Evolutionary conservation across 345 rosid species (phyloP).

Genomic region (Populus nigra): DNA sequence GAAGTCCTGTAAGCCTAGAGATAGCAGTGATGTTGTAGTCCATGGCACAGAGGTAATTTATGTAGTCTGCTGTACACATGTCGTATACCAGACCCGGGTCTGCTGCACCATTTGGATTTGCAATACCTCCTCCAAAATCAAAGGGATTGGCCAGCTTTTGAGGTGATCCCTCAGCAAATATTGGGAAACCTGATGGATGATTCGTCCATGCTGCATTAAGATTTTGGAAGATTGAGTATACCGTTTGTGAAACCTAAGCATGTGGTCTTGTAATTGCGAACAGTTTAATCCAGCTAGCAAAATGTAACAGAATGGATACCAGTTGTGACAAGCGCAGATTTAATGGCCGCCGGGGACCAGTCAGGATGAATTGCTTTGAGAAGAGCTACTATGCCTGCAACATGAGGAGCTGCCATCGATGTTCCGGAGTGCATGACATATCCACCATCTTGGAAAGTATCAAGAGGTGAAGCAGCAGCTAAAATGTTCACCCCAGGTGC

Average conservation of each 20-base stretch:
- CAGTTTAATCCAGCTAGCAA: not conserved
- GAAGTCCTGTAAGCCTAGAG: constrained; percentile 27
- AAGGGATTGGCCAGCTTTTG: constrained; percentile 57
- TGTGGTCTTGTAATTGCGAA: not conserved
- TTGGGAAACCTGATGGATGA: constrained; percentile 44
- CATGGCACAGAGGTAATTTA: constrained; percentile 55
- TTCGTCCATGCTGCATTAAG: constrained; percentile 33
- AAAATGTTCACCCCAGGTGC: constrained; percentile 75
- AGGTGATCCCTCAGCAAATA: constrained; percentile 52
- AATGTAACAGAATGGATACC: constrained; percentile 23
- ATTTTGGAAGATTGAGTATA: not conserved
- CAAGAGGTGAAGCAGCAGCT: constrained; percentile 46
- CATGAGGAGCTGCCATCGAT: constrained; percentile 67
- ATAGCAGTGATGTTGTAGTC: constrained; percentile 43
- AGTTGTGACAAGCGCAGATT: constrained; percentile 64
- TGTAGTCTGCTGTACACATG: constrained; percentile 43
- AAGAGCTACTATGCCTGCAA: constrained; percentile 52
- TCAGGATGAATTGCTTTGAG: constrained; percentile 48
- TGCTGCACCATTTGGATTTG: constrained; percentile 49
- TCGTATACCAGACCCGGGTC: constrained; percentile 62
- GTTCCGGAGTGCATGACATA: constrained; percentile 54
- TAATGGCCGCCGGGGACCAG: constrained; percentile 72
- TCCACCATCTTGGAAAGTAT: constrained; percentile 27
- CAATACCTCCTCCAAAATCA: constrained; percentile 63
- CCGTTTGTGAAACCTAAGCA: not conserved